Conservation (phyloP, 495 filamentous ascomycete species). For the Aspergillus saccharolyticus region DNA sequence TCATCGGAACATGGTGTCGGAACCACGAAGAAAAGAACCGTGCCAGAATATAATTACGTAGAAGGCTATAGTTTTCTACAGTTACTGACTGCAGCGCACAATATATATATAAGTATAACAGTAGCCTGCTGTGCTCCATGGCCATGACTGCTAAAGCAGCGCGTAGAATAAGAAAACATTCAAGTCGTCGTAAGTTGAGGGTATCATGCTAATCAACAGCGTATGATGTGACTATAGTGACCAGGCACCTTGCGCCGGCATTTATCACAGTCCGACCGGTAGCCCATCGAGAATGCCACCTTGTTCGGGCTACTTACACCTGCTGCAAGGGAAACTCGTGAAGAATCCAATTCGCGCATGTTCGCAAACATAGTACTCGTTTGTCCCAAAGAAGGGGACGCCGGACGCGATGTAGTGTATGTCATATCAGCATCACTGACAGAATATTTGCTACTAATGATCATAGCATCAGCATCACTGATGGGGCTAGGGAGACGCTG, state of each 20-base stretch:
- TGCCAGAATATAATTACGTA: too few relatives aligned
- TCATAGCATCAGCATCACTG: slow-evolving; percentile 53
- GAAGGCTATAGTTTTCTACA: too few relatives aligned
- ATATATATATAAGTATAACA: too few relatives aligned
- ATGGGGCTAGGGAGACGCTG: slow-evolving; percentile 66
- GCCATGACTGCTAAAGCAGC: too few relatives aligned
- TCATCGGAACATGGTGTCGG: slow-evolving; percentile 15
- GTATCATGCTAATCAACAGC: slow-evolving; percentile 12
- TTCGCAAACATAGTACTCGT: neutral
- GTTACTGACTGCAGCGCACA: too few relatives aligned
- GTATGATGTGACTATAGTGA: slow-evolving; percentile 80
- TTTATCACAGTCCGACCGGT: slow-evolving; percentile 80
- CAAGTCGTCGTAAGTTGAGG: neutral
- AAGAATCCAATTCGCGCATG: slow-evolving; percentile 2
- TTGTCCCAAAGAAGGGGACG: slow-evolving; percentile 1
- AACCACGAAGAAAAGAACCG: neutral
- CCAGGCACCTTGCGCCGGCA: slow-evolving; percentile 74
- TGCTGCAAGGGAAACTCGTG: neutral
- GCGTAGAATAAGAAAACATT: too few relatives aligned
- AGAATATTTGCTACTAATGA: slow-evolving; percentile 27
- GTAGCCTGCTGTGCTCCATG: too few relatives aligned
- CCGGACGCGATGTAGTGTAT: slow-evolving; percentile 8
- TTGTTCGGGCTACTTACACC: slow-evolving; percentile 30
- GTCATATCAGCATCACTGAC: slow-evolving; percentile 22
- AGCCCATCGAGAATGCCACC: slow-evolving; percentile 75